A percentile compares a stretch with the other conserved stretches of the same genome.
phyloP scores from a whole-genome alignment of 768 basidiomycete genomes.

The Pholiota molesta region DNA sequence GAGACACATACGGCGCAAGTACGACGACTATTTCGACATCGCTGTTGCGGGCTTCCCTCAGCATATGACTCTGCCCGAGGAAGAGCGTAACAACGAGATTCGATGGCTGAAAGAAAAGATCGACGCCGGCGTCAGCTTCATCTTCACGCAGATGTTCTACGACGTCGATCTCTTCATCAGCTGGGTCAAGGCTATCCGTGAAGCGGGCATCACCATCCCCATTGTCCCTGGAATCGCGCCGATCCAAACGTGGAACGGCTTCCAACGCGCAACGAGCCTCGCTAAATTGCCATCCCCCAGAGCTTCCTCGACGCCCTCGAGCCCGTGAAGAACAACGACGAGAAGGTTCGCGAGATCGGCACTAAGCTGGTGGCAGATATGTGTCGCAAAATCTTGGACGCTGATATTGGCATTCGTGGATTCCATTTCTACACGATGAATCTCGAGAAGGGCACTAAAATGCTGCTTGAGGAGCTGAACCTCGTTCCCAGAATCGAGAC shows the following conservation, averaged over 20 bases:
- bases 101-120: slow-evolving; percentile 88
- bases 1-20: slow-evolving; percentile 76
- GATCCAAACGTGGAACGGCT: slow-evolving; percentile 96
- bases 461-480: slow-evolving; percentile 91
- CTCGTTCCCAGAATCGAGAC: slow-evolving; percentile 88
- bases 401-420: slow-evolving; percentile 81
- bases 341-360: slow-evolving; percentile 89
- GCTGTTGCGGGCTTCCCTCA: slow-evolving; percentile 95
- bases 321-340: slow-evolving; percentile 90
- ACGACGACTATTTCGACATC: slow-evolving; percentile 95
- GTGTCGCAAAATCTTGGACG: slow-evolving; percentile 85
- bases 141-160: slow-evolving; percentile 99
- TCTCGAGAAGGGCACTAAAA: slow-evolving; percentile 91
- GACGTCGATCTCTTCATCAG: slow-evolving; percentile 88
- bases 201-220: slow-evolving; percentile 84
- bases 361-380: slow-evolving; percentile 95
- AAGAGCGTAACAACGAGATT: slow-evolving; percentile 79
- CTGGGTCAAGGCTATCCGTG: slow-evolving; percentile 86
- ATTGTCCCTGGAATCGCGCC: slow-evolving; percentile 95
- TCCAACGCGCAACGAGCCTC: slow-evolving; percentile 78
- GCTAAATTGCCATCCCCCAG: slow-evolving; percentile 82
- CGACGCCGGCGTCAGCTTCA: slow-evolving; percentile 88
- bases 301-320: slow-evolving; percentile 75
- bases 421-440: slow-evolving; percentile 99
- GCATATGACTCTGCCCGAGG: slow-evolving; percentile 69